phyloP scores from a whole-genome alignment of 345 rosid genomes.

The Sonneratia caseolaris region DNA sequence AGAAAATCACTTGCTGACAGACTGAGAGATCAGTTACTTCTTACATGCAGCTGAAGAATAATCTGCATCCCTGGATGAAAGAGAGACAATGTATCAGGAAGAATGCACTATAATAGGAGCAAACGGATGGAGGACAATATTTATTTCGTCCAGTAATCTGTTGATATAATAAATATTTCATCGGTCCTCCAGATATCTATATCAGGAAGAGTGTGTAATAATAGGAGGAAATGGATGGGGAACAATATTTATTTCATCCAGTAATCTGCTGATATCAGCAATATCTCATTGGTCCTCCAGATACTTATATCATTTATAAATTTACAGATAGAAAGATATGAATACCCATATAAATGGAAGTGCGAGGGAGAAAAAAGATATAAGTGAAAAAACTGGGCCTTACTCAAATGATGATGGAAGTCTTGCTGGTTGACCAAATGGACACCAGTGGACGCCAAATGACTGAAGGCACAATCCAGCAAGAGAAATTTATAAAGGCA shows the following conservation, averaged over 20 bases:
- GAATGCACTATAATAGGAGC: background rate
- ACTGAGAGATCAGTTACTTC: conserved; percentile 19
- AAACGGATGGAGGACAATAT: background rate
- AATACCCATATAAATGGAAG: background rate
- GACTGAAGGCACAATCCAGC: conserved; percentile 39
- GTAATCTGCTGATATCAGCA: background rate
- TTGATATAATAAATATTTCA: background rate
- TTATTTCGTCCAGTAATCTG: background rate
- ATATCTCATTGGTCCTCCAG: background rate
- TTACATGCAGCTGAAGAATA: conserved; percentile 74
- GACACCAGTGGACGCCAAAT: conserved; percentile 93
- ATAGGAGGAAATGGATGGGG: background rate
- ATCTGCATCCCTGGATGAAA: conserved; percentile 60
- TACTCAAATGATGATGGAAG: conserved; percentile 58
- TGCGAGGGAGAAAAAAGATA: background rate
- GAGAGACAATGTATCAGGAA: conserved; percentile 9
- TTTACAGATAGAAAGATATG: background rate
- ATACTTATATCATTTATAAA: background rate
- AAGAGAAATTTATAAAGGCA: background rate
- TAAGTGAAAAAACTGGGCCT: conserved; percentile 17
- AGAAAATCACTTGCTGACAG: background rate
- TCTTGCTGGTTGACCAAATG: conserved; percentile 69
- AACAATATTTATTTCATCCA: background rate
- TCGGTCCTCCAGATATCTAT: background rate
- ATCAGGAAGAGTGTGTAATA: background rate